These are phyloP conservation scores for Puccinia polysora DNA, from an alignment of 1,284 basidiomycete species.

Conservation along the genomic window DNA sequence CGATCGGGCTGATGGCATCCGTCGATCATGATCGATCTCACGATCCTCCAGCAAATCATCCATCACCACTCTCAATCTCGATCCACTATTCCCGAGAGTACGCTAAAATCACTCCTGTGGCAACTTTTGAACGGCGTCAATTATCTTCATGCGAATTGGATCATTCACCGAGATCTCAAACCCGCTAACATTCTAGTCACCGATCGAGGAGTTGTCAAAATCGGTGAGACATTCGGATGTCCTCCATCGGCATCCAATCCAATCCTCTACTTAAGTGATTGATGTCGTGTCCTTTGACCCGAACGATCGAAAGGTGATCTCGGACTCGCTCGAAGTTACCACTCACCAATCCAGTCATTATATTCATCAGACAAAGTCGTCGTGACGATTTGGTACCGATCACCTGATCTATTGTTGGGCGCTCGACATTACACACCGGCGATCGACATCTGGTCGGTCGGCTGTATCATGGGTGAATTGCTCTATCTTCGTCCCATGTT, in stretches of 20 bases:
- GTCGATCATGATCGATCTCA: too few species aligned
- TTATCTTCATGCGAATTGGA: slow-evolving; percentile 90
- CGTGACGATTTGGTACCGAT: slow-evolving; percentile 98
- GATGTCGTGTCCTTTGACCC: too few species aligned
- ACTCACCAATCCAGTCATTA: slow-evolving; percentile 56
- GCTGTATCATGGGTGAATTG: slow-evolving; percentile 93
- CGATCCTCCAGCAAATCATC: slow-evolving; percentile 81
- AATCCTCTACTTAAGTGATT: too few species aligned
- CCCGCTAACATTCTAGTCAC: slow-evolving; percentile 98
- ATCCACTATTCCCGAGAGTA: slow-evolving; percentile 65
- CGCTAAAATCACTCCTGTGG: slow-evolving; percentile 87
- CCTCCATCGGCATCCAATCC: too few species aligned
- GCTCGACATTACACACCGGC: slow-evolving; percentile 85
- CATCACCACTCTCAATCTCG: slow-evolving; percentile 93
- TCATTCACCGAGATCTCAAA: slow-evolving; percentile 91
- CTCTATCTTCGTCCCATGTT: slow-evolving; percentile 91
- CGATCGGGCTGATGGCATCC: not conserved
- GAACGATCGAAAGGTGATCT: slow-evolving; percentile 62
- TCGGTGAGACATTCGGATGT: too few species aligned
- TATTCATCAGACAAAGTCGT: slow-evolving; percentile 59
- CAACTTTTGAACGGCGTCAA: slow-evolving; percentile 93
- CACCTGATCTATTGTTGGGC: slow-evolving; percentile 87
- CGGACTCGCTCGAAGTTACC: slow-evolving; percentile 81
- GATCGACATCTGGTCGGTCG: slow-evolving; percentile 84
- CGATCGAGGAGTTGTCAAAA: slow-evolving; percentile 83